Conservation (phyloP, 331 rosid genomes). For the Rosa hybrid region DNA sequence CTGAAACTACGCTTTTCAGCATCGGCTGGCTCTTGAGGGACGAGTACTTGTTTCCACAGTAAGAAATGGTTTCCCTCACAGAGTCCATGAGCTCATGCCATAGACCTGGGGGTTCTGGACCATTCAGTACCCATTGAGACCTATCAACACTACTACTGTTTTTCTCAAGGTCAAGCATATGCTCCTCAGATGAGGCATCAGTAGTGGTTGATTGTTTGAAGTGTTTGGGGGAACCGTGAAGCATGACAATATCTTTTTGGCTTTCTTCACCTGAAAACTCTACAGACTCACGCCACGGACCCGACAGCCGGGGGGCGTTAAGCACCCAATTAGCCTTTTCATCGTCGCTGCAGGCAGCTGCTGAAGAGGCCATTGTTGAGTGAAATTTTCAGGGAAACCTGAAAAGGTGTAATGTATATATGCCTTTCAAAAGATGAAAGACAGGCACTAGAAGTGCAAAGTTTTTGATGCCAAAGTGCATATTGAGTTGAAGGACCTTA, state of each 20-base stretch:
- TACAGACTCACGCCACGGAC: background rate
- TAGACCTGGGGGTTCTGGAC: slow-evolving; percentile 56
- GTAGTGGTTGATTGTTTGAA: slow-evolving; percentile 37
- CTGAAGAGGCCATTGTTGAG: slow-evolving; percentile 22
- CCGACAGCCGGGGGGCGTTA: slow-evolving; percentile 1
- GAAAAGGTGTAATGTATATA: background rate
- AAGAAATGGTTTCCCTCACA: slow-evolving; percentile 25
- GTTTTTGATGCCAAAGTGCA: background rate
- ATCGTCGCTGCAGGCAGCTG: background rate
- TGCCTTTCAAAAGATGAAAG: background rate
- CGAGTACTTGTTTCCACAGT: slow-evolving; percentile 15
- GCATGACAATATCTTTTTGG: background rate
- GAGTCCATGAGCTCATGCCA: slow-evolving; percentile 35
- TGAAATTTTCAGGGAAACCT: slow-evolving; percentile 1
- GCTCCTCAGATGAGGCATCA: slow-evolving; percentile 27
- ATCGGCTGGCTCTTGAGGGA: slow-evolving; percentile 29
- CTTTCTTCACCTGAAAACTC: slow-evolving; percentile 21
- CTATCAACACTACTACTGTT: slow-evolving; percentile 17
- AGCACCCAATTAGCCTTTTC: slow-evolving; percentile 16
- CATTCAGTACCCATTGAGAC: slow-evolving; percentile 56
- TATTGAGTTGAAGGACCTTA: slow-evolving; percentile 7
- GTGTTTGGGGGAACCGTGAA: slow-evolving; percentile 67
- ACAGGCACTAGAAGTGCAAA: background rate
- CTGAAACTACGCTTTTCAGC: slow-evolving; percentile 30
- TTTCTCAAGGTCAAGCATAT: slow-evolving; percentile 39